These are phyloP conservation scores for Kockiozyma suomiensis DNA, from an alignment of 805 yeast genomes.

Conservation along the genomic window DNA sequence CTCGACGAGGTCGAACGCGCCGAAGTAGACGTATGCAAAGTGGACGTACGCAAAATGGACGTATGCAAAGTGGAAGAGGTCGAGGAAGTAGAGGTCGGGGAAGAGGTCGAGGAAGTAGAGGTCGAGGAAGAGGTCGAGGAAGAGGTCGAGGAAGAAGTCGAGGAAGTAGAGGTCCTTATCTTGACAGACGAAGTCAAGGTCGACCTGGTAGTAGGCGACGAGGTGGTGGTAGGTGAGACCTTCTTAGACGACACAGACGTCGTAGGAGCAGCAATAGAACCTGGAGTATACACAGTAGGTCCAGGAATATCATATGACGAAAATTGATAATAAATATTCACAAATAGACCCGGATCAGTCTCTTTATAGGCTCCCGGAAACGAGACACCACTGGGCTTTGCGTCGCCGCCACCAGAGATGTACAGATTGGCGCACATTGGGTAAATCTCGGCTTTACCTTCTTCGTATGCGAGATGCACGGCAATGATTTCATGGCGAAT, in stretches of 20 bases:
- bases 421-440: background rate
- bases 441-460: background rate
- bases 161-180: background rate
- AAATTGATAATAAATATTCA: background rate
- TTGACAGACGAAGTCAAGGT: background rate
- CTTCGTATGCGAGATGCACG: background rate
- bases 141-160: background rate
- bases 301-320: background rate
- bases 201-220: background rate
- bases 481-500: slow-evolving; percentile 1
- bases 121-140: no score
- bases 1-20: background rate
- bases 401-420: background rate
- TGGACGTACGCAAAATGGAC: background rate
- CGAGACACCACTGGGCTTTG: background rate
- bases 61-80: background rate
- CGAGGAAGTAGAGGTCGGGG: background rate
- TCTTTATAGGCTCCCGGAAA: background rate
- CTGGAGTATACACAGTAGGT: background rate
- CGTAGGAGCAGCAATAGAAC: no score
- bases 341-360: background rate
- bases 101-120: no score
- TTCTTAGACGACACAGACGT: no score
- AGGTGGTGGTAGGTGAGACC: background rate
- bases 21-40: background rate